phyloP scores from a whole-genome alignment of 169 alveolate genomes.

The Eimeria falciformis region DNA sequence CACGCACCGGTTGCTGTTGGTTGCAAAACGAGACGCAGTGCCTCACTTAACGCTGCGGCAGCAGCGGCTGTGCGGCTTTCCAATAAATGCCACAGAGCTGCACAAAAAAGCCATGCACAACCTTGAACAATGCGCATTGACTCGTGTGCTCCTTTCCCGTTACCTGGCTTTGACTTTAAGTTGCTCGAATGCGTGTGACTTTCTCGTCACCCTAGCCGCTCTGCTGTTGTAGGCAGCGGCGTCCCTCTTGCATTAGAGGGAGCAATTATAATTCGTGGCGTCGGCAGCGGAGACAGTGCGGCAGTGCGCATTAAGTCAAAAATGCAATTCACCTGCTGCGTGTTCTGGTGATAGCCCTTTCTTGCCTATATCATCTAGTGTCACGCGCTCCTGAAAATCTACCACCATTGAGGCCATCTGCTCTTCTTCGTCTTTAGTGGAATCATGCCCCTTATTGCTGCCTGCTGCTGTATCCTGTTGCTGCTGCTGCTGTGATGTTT shows the following conservation, averaged over 20 bases:
- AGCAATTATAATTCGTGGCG: too few species aligned
- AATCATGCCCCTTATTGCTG: slow-evolving; percentile 13
- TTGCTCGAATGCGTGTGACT: too few species aligned
- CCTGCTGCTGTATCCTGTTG: slow-evolving; percentile 1
- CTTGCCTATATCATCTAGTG: slow-evolving; percentile 75
- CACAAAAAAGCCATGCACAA: background rate
- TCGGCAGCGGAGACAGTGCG: too few species aligned
- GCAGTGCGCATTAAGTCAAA: too few species aligned
- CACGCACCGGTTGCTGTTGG: slow-evolving; percentile 91
- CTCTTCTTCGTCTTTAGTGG: slow-evolving; percentile 17
- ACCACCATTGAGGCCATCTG: slow-evolving; percentile 7
- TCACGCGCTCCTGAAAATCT: slow-evolving; percentile 76
- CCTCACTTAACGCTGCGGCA: slow-evolving; percentile 74
- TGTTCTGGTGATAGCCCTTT: slow-evolving; percentile 64
- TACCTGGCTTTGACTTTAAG: too few species aligned
- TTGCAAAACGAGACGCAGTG: slow-evolving; percentile 91
- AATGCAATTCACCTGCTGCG: slow-evolving; percentile 52
- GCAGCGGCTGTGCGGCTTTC: slow-evolving; percentile 72
- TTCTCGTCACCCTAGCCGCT: too few species aligned
- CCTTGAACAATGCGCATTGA: too few species aligned
- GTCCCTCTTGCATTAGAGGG: too few species aligned
- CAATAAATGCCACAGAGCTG: slow-evolving; percentile 74
- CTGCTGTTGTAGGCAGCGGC: too few species aligned
- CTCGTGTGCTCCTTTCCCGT: too few species aligned
- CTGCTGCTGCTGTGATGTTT: slow-evolving; percentile 27